Percentiles rank a stretch among this genome's conserved stretches.
Conservation (phyloP, 129 eudicot genomes). For the Rutidosis leptorrhynchoides region DNA sequence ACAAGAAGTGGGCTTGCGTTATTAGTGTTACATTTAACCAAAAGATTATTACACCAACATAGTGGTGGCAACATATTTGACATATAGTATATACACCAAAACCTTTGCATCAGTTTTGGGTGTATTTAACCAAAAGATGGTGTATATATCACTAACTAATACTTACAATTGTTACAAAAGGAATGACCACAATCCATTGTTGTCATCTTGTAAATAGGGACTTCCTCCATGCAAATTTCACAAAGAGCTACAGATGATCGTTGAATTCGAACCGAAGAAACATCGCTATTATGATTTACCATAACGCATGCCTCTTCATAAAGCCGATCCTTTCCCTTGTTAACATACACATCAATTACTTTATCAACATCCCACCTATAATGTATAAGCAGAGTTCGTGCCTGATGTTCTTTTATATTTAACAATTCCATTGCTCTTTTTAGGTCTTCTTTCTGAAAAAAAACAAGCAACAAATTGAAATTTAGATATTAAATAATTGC, state of each 20-base stretch:
- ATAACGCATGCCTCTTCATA: slow-evolving; percentile 55
- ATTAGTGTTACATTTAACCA: no score
- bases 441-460: slow-evolving; percentile 58
- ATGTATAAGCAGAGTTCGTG: slow-evolving; percentile 73
- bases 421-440: slow-evolving; percentile 71
- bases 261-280: slow-evolving; percentile 7
- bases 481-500: neutral
- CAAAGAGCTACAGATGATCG: slow-evolving; percentile 36
- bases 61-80: no score
- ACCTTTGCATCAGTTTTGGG: no score
- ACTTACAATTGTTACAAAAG: slow-evolving; percentile 74
- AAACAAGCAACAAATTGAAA: neutral
- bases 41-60: no score
- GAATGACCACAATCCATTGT: slow-evolving; percentile 83
- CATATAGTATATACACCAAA: no score
- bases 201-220: slow-evolving; percentile 40
- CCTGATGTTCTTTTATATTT: slow-evolving; percentile 62
- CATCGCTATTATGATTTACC: slow-evolving; percentile 15
- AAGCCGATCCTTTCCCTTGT: slow-evolving; percentile 53
- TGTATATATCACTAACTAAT: neutral
- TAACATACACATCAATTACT: slow-evolving; percentile 39
- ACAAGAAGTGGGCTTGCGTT: no score
- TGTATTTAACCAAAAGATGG: no score
- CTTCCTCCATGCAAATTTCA: slow-evolving; percentile 58
- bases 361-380: slow-evolving; percentile 69